A percentile compares a stretch with the other conserved stretches of the same genome.
Conservation (phyloP, 192 early-diverging fungal genomes). For the Coemansia sp. region DNA sequence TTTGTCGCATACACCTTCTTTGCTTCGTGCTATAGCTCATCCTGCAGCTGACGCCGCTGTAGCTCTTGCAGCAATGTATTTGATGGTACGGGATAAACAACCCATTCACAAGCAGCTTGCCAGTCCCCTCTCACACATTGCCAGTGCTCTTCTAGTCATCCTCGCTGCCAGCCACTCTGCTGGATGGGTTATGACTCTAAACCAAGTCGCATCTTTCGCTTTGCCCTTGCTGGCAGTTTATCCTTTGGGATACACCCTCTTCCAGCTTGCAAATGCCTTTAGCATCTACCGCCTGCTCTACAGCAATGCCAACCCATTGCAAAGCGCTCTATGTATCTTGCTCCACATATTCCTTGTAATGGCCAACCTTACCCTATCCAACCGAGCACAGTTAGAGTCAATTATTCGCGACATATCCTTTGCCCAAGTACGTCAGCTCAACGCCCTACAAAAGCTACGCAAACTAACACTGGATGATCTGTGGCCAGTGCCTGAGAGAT, state of each 20-base stretch:
- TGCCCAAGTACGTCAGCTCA: slow-evolving; percentile 21
- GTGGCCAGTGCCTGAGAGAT: slow-evolving; percentile 27
- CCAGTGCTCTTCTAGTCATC: slow-evolving; percentile 9
- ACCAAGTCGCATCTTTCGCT: slow-evolving; percentile 11
- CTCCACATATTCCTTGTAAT: slow-evolving; percentile 20
- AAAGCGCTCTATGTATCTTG: neutral
- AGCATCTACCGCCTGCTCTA: slow-evolving; percentile 18
- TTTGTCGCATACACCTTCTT: neutral
- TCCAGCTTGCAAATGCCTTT: slow-evolving; percentile 20
- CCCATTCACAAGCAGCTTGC: neutral
- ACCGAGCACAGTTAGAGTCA: slow-evolving; percentile 1
- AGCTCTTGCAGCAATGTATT: neutral
- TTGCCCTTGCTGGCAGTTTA: slow-evolving; percentile 1
- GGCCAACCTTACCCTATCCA: slow-evolving; percentile 11
- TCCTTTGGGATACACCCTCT: neutral
- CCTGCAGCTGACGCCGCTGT: neutral
- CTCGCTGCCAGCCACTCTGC: slow-evolving; percentile 10
- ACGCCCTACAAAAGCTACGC: slow-evolving; percentile 18
- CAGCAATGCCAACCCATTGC: neutral
- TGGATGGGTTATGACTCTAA: slow-evolving; percentile 3
- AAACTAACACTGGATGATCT: slow-evolving; percentile 25
- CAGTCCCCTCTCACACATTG: neutral
- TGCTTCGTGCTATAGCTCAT: neutral
- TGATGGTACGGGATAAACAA: neutral
- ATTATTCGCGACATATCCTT: slow-evolving; percentile 4